These are phyloP conservation scores for Sporothrix brunneoviolacea DNA, from an alignment of 2,329 filamentous ascomycete genomes.

Conservation along the genomic window DNA sequence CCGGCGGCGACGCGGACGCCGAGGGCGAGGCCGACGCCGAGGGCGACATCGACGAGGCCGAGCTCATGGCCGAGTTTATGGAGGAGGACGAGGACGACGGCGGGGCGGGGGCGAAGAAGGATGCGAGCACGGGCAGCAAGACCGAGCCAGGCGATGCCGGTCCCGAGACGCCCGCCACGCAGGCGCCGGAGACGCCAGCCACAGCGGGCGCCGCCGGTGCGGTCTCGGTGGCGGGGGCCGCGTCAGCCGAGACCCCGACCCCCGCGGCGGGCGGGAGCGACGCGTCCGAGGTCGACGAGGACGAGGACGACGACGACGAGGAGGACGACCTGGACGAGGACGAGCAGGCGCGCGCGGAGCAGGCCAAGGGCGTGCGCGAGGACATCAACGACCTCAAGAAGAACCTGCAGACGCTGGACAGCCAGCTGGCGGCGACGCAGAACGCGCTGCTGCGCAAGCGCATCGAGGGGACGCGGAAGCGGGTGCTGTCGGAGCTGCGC, in stretches of 20 bases:
- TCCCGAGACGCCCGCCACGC: too few relatives aligned
- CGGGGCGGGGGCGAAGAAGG: too few relatives aligned
- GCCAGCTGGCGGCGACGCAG: constrained; percentile 35
- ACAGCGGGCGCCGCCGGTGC: constrained; percentile 39
- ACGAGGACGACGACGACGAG: constrained; percentile 47
- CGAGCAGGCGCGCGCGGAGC: constrained; percentile 41
- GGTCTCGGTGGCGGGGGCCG: constrained; percentile 33
- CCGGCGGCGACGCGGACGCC: not conserved
- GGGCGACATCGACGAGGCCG: constrained; percentile 30
- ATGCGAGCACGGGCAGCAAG: too few relatives aligned
- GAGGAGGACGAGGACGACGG: constrained; percentile 47
- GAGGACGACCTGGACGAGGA: constrained; percentile 51
- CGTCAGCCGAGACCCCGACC: constrained; percentile 29
- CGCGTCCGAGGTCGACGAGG: constrained; percentile 33
- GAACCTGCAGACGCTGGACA: constrained; percentile 39
- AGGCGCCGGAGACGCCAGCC: constrained; percentile 43
- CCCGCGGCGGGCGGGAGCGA: constrained; percentile 35
- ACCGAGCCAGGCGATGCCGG: too few relatives aligned
- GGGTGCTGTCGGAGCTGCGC: constrained; percentile 34
- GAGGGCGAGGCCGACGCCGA: constrained; percentile 17
- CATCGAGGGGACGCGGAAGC: constrained; percentile 43
- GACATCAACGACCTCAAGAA: constrained; percentile 45
- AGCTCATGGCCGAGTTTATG: constrained; percentile 29
- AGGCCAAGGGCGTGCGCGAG: constrained; percentile 48
- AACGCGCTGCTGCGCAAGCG: constrained; percentile 45